A percentile compares a stretch with the other conserved stretches of the same genome.
These are phyloP conservation scores for Lentinula guzmanii DNA, from an alignment of 768 basidiomycete species.

Conservation along the genomic window DNA sequence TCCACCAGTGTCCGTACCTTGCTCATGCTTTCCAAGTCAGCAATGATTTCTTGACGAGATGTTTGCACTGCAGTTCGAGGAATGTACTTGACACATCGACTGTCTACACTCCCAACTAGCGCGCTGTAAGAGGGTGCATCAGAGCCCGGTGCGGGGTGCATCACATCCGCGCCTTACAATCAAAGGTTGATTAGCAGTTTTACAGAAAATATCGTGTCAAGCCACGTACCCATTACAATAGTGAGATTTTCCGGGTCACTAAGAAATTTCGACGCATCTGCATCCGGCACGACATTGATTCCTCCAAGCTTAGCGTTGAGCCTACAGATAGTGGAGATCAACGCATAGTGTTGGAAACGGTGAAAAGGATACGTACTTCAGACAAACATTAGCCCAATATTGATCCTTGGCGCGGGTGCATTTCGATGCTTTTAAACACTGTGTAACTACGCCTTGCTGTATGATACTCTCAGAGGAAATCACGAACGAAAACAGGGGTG, in stretches of 20 bases:
- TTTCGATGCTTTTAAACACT: constrained; percentile 44
- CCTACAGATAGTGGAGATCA: not conserved
- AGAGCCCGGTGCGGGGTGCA: constrained; percentile 53
- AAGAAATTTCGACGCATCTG: not conserved
- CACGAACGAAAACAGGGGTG: not conserved
- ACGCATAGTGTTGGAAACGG: not conserved
- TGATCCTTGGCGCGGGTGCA: constrained; percentile 39
- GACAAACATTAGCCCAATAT: constrained; percentile 46
- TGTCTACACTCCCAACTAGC: constrained; percentile 50
- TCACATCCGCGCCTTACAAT: constrained; percentile 45
- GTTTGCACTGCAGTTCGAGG: constrained; percentile 44
- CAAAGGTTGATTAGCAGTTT: not conserved
- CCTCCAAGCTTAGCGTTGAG: not conserved
- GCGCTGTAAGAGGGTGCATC: constrained; percentile 52
- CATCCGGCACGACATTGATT: not conserved
- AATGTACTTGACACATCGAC: constrained; percentile 45
- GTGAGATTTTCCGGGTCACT: constrained; percentile 3
- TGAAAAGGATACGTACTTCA: constrained; percentile 31
- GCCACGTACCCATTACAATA: constrained; percentile 3
- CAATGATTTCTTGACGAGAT: constrained; percentile 48
- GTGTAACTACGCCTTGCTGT: constrained; percentile 49
- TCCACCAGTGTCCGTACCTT: constrained; percentile 17
- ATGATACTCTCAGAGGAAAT: constrained; percentile 23
- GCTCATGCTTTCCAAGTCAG: constrained; percentile 42
- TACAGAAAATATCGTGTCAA: not conserved